Base-by-base conservation (phyloP, 2,329 filamentous ascomycete genomes). In the Microsporum audouinii region DNA sequence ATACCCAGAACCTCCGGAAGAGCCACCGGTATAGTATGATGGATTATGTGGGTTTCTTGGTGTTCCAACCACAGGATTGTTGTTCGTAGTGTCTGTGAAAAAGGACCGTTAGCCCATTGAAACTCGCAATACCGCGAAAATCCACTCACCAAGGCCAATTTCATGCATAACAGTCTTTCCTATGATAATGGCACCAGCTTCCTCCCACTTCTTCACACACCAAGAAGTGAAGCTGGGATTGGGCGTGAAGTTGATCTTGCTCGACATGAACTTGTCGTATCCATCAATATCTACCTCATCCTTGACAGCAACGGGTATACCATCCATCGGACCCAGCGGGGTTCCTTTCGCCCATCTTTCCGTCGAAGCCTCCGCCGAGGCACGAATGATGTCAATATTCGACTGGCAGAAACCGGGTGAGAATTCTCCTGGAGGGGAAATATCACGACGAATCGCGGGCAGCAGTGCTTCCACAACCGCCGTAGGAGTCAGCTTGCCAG, bases 111-210 rank as follows among this genome's bases (percentile, higher is more conserved):
- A 47, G 29, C 41, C 12, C 23, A 31, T 6, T 38, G 41, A 23
- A 4, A 12, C 31, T 6, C 14, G 12, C 2, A 27, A n/a, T 8
- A n/a, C 31, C 43, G 23, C 27, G n/a, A 57, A 10, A 41, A 36
- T 17, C 6, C 34, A 70, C 77, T 67, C 73, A 75, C 82, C 86
- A 67, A 88, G 82, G 1, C 89, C 90, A 43, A 91, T 72, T 74
- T 90, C 89, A 72, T 90, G 88, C 87, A 91, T 94, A 58, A 81
- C 86, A 63, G 85, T 83, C 76, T 89, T 91, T 23, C 86, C 90
- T 61, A 91, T 76, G 58, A 90, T 78, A 27, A 95, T 77, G 1
- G 87, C 89, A 1, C 90, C 90, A 0, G 85, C 85, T 62, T 89
- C 86, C 68, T 88, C 81, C 72, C 89, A 82, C 75, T 85, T 84